Percentiles rank a stretch among this genome's conserved stretches.
Conservation (phyloP, 2,329 filamentous ascomycete genomes). For the Myriosclerotinia duriaeana region DNA sequence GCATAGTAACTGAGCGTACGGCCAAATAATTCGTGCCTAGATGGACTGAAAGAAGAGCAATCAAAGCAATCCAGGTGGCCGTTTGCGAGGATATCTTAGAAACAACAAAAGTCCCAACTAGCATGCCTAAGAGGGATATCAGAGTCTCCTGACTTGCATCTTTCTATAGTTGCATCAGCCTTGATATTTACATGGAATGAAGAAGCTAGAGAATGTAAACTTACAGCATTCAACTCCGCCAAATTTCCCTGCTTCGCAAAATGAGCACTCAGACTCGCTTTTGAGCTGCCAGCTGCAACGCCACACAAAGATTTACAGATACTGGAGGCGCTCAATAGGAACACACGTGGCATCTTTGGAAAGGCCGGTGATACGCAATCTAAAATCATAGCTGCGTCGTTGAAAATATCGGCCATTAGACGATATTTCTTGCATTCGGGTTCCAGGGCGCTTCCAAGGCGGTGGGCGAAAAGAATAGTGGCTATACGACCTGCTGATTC, state of each 20-base stretch:
- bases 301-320: conserved; percentile 73
- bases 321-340: conserved; percentile 59
- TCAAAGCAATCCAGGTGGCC: conserved; percentile 72
- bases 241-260: conserved; percentile 86
- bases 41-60: conserved; percentile 72
- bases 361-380: conserved; percentile 67
- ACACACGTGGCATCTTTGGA: conserved; percentile 55
- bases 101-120: conserved; percentile 79
- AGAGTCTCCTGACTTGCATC: conserved; percentile 95
- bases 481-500: conserved; percentile 64
- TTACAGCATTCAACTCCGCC: conserved; percentile 82
- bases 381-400: conserved; percentile 68
- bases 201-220: conserved; percentile 35
- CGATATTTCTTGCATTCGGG: conserved; percentile 74
- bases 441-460: conserved; percentile 65
- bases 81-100: conserved; percentile 67
- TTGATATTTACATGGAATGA: not conserved
- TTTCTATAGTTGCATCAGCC: conserved; percentile 48
- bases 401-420: conserved; percentile 68
- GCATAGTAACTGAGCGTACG: conserved; percentile 80
- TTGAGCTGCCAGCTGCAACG: conserved; percentile 84
- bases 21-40: conserved; percentile 83
- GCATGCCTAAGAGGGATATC: conserved; percentile 83
- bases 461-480: conserved; percentile 68
- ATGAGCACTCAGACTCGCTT: conserved; percentile 87